Base-by-base conservation (phyloP, 2,329 filamentous ascomycete species). In the Claviceps pazoutovae region DNA sequence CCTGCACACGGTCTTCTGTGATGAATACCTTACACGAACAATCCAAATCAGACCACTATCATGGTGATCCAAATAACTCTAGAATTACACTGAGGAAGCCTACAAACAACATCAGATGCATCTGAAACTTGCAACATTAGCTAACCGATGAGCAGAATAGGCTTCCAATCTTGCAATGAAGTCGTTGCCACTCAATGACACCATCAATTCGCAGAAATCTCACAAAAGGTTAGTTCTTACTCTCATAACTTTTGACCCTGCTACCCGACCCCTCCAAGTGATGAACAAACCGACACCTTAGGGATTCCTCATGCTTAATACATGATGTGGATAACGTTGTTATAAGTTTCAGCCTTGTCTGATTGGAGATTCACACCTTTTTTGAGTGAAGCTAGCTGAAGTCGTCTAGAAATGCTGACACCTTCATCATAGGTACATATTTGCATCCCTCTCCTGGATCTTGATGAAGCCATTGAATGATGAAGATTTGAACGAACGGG, bases 221-320 rank as follows among this genome's bases (percentile, higher is more conserved):
- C 17, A 13, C 4, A 69, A 76, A 77, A 77, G 74, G 75, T 77
- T 69, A 46, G 71, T 70, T 26, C 37, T 19, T 38, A n/a, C 41
- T 5, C 17, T 36, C 16, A 9, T 34, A 3, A 11, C 30, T 11
- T 21, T 53, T 45, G 21, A 36, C 26, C 17, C 21, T 19, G 7
- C 19, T 4, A 39, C 26, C 19, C 9, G 3, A 5, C 41, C 57
- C 51, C 63, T 65, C 65, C 68, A 66, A 62, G 68, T 80, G 78
- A 82, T 82, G 78, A 80, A 72, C 71, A 72, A 73, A 72, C 68
- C 71, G 68, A 78, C 74, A 76, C 74, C 74, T 74, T 61, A 79
- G 76, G 78, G 76, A 82, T 82, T 82, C 78, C 78, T 82, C 78
- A 76, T 79, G 68, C 78, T 74, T 76, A 82, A 82, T 71, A 80